Percentiles rank a stretch among this genome's conserved stretches.
Conservation (phyloP, 495 filamentous ascomycete species). For the Penicillium desertorum region DNA sequence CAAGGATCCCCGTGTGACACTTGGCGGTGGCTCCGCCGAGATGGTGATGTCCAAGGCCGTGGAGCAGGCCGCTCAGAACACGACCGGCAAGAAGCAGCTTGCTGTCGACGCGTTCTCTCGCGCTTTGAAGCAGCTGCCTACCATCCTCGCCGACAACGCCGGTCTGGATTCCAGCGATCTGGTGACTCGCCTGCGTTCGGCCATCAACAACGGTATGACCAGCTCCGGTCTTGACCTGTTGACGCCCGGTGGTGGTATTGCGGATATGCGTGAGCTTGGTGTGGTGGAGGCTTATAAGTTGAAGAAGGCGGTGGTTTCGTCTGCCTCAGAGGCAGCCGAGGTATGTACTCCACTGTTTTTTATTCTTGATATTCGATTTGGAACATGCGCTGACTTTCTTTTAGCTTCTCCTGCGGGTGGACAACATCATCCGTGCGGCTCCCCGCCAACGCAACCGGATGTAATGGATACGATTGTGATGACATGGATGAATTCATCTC, state of each 20-base stretch:
- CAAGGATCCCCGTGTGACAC: conserved; percentile 87
- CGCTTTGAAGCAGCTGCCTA: conserved; percentile 89
- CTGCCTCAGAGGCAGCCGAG: conserved; percentile 94
- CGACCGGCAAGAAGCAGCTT: conserved; percentile 93
- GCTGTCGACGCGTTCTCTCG: conserved; percentile 87
- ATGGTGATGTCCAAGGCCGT: conserved; percentile 99
- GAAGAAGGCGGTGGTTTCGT: conserved; percentile 93
- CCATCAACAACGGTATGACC: conserved; percentile 90
- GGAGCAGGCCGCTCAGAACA: conserved; percentile 88
- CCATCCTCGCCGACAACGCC: conserved; percentile 95
- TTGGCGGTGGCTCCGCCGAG: conserved; percentile 95
- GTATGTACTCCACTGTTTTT: conserved; percentile 44
- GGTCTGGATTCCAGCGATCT: conserved; percentile 93
- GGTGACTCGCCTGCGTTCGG: conserved; percentile 85
- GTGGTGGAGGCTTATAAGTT: conserved; percentile 99
- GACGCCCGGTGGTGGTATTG: conserved; percentile 87
- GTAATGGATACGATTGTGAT: conserved; percentile 41
- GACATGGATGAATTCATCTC: conserved; percentile 21
- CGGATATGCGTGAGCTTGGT: conserved; percentile 93
- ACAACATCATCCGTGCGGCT: conserved; percentile 82
- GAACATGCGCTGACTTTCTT: conserved; percentile 3
- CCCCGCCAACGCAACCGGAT: conserved; percentile 73
- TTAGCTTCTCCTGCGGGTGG: conserved; percentile 76
- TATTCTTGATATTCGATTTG: background rate
- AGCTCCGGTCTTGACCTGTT: conserved; percentile 87